These are phyloP conservation scores for Hammondia hammondi DNA, from an alignment of 169 alveolate genomes.

Conservation along the genomic window DNA sequence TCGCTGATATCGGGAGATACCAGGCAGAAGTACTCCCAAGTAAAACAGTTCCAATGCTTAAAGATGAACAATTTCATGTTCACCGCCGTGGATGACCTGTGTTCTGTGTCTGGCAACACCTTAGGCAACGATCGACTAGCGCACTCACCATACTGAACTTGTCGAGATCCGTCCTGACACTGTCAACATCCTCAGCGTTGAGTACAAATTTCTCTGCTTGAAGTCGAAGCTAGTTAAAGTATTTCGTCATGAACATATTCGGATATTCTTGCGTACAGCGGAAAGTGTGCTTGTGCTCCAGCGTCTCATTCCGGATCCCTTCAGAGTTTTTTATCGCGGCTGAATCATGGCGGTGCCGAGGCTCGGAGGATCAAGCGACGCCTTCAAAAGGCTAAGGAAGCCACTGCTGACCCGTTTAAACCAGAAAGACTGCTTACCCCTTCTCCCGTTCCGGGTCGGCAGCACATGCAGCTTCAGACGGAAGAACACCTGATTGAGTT, in stretches of 20 bases:
- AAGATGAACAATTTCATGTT: too few relatives aligned
- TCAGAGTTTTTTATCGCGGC: neutral
- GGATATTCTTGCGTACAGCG: neutral
- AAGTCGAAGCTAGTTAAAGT: neutral
- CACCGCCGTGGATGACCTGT: too few relatives aligned
- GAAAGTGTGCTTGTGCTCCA: too few relatives aligned
- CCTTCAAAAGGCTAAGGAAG: neutral
- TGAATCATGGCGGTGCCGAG: neutral
- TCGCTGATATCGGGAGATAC: neutral
- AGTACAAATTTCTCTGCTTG: neutral
- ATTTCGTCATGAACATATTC: neutral
- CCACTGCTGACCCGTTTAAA: slow-evolving; percentile 34
- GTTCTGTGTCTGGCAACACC: too few relatives aligned
- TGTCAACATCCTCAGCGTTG: neutral
- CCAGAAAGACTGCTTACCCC: slow-evolving; percentile 78
- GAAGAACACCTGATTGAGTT: slow-evolving; percentile 85
- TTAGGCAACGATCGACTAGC: too few relatives aligned
- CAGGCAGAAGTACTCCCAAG: neutral
- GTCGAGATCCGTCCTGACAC: too few relatives aligned
- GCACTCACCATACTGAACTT: too few relatives aligned
- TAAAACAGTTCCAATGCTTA: too few relatives aligned
- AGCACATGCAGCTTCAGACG: slow-evolving; percentile 85
- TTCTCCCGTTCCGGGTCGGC: slow-evolving; percentile 83
- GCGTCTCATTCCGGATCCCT: neutral
- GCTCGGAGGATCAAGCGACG: neutral